Evolutionary conservation across 352 stramenopile genomes (phyloP), one percentile per base, ranked within the genome.

Genomic region (Phytopythium montanum): DNA sequence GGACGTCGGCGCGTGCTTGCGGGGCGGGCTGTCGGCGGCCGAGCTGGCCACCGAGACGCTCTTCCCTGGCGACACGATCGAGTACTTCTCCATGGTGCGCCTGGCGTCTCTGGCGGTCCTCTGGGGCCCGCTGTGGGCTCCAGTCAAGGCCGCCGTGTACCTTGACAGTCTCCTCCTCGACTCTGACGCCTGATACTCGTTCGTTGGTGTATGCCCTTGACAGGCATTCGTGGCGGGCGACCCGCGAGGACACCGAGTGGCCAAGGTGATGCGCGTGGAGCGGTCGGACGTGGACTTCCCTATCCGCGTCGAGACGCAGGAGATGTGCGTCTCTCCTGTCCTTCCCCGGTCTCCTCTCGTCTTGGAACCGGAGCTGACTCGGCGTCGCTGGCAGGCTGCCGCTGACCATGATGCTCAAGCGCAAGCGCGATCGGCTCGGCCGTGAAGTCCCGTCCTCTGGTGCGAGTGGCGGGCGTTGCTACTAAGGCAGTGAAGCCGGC

Each of bases 31-130:
- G 33, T 74, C 79, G 42, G 74, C 73, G 23, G 76, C 70, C 46
- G 76, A 92, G 60, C 73, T 92, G 4, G 63, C 61, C 25, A 59
- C 62, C 4, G 82, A 92, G 71, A 75, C 62, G 66, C 76, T 92
- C 46, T 87, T 76, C 36, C 67, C 82, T 14, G 82, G 82, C 38
- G 82, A 92, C 67, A 90, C 76, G 6, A 73, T 92, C 61, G 82
- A 92, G 61, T 92, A 92, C 68, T 92, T 72, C 64, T 90, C 79
- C 31, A 90, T 92, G 78, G 70, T 81, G 31, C 28, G 59, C 39
- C 2, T 23, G 48, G 16, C 42, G 42, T 13, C 12, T 59, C 48
- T 54, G 34, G 46, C 31, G 56, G n/a, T 59, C 57, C 50, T 28
- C 2, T 16, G 29, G 3, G 10, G 19, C 1, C 5, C 33, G 33